These are phyloP conservation scores for Pichia sp. DNA, from an alignment of 1,139 yeast species.

Conservation along the genomic window DNA sequence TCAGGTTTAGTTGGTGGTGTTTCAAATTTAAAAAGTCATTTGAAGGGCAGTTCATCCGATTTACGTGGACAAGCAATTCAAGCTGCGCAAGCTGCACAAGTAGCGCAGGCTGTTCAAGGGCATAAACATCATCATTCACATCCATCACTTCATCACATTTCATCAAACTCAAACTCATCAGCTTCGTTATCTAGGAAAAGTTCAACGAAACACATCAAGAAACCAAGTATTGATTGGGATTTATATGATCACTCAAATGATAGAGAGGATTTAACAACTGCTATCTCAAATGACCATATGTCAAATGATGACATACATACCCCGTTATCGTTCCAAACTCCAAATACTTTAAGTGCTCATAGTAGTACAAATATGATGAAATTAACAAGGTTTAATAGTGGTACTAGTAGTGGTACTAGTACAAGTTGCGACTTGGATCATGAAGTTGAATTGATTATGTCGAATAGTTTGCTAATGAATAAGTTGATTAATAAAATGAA, in stretches of 20 bases:
- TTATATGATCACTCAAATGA: slow-evolving; percentile 13
- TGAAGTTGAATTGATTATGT: slow-evolving; percentile 12
- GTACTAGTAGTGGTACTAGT: slow-evolving; percentile 8
- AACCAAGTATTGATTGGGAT: slow-evolving; percentile 21
- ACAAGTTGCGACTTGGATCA: slow-evolving; percentile 2
- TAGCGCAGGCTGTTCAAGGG: neutral
- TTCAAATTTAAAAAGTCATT: slow-evolving; percentile 9
- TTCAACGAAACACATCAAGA: slow-evolving; percentile 13
- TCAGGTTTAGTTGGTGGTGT: slow-evolving; percentile 5
- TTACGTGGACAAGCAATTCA: slow-evolving; percentile 12
- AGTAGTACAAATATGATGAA: neutral
- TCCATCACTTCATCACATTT: neutral
- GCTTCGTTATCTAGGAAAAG: slow-evolving; percentile 11
- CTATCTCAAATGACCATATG: neutral
- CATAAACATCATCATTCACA: neutral
- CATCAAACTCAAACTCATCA: slow-evolving; percentile 8
- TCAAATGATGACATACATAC: neutral
- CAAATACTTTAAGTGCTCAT: neutral
- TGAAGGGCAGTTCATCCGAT: slow-evolving; percentile 16
- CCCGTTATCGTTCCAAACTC: neutral
- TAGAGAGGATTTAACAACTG: slow-evolving; percentile 3
- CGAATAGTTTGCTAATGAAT: slow-evolving; percentile 7
- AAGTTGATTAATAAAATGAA: slow-evolving; percentile 6
- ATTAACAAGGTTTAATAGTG: slow-evolving; percentile 4
- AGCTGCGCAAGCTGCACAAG: slow-evolving; percentile 4